These are phyloP conservation scores for Furcasterigmium furcatum DNA, from an alignment of 2,329 filamentous ascomycete genomes.

Conservation along the genomic window DNA sequence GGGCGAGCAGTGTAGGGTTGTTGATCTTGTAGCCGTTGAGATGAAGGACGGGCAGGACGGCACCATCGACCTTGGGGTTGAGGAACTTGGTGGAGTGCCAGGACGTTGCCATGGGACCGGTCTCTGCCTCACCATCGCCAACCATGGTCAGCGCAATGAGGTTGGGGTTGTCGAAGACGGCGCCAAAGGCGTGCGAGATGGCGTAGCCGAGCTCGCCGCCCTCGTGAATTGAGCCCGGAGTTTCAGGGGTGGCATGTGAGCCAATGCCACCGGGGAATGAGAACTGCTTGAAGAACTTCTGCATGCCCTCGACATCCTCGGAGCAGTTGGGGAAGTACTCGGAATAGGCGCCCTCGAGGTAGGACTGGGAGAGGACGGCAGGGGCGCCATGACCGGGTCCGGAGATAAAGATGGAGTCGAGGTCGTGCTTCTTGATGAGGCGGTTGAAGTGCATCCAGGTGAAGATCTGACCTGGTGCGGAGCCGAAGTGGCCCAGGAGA, in stretches of 20 bases:
- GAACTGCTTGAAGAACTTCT: conserved; percentile 78
- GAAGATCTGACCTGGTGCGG: conserved; percentile 77
- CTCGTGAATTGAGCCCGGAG: conserved; percentile 73
- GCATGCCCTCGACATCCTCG: conserved; percentile 65
- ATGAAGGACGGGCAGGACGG: conserved; percentile 74
- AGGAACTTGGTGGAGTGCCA: conserved; percentile 85
- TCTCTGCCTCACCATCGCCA: conserved; percentile 79
- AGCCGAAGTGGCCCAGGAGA: conserved; percentile 75
- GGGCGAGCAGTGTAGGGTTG: conserved; percentile 71
- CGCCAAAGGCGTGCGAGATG: conserved; percentile 74
- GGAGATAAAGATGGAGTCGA: conserved; percentile 70
- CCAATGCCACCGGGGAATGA: conserved; percentile 79
- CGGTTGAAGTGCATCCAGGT: conserved; percentile 82
- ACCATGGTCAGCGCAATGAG: conserved; percentile 76
- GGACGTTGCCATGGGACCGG: conserved; percentile 72
- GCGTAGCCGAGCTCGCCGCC: conserved; percentile 82
- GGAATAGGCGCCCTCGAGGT: conserved; percentile 73
- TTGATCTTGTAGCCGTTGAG: conserved; percentile 86
- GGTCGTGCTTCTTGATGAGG: conserved; percentile 75
- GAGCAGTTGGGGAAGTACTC: conserved; percentile 75
- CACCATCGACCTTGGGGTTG: conserved; percentile 74
- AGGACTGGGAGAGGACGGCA: conserved; percentile 71
- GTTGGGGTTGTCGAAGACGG: conserved; percentile 72
- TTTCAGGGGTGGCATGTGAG: conserved; percentile 76
- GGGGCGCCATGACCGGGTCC: conserved; percentile 78